Percentiles rank a stretch among this genome's conserved stretches.
Evolutionary conservation across 768 basidiomycete genomes (phyloP).

Genomic region (Suillus subaureus): DNA sequence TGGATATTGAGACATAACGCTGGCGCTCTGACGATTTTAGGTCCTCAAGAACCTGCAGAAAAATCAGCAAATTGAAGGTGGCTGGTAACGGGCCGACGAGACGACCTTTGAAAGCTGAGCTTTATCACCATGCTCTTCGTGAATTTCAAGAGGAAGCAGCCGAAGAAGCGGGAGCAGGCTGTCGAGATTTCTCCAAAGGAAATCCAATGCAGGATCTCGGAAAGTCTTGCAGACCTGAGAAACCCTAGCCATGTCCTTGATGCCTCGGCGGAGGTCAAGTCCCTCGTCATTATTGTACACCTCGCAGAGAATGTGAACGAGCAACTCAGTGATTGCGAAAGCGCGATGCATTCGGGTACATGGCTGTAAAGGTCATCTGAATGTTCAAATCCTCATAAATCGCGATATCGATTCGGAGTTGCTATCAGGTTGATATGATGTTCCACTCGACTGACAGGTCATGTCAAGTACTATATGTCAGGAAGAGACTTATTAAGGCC

Average conservation of each 20-base stretch:
- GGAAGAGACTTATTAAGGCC: background rate
- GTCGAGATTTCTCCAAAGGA: constrained; percentile 2
- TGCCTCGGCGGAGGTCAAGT: background rate
- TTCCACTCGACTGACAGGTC: background rate
- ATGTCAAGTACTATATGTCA: background rate
- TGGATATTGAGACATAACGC: constrained; percentile 3
- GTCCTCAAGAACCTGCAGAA: background rate
- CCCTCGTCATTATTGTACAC: constrained; percentile 1
- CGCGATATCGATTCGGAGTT: background rate
- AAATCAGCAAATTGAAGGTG: background rate
- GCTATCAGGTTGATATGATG: background rate
- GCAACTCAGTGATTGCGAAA: constrained; percentile 3
- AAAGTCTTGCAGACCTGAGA: constrained; percentile 3
- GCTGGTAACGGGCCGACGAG: background rate
- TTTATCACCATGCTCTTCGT: background rate
- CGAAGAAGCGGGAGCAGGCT: constrained; percentile 1
- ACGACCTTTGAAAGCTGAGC: constrained; percentile 3
- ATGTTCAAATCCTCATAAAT: background rate
- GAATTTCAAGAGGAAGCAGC: background rate
- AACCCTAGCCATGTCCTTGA: constrained; percentile 1
- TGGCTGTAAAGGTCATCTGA: background rate
- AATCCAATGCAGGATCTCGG: constrained; percentile 3
- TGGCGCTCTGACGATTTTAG: background rate
- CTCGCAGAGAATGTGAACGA: constrained; percentile 1
- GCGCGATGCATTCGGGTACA: constrained; percentile 7